Percentiles rank a stretch among this genome's conserved stretches.
phyloP scores from a whole-genome alignment of 805 yeast species.

The Maudiozyma bulderi region DNA sequence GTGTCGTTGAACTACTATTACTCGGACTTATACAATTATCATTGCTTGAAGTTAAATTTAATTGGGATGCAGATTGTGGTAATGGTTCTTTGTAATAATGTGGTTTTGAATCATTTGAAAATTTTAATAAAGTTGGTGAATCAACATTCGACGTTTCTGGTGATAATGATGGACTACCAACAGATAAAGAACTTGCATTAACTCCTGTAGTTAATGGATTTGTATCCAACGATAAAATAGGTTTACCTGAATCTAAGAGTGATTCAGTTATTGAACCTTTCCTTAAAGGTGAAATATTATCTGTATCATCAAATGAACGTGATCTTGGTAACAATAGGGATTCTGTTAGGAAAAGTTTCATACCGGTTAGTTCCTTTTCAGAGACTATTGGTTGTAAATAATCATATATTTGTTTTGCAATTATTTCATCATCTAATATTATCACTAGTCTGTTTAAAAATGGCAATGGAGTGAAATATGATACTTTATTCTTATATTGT shows the following conservation, averaged over 20 bases:
- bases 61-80: conserved; percentile 11
- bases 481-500: conserved; percentile 11
- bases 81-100: conserved; percentile 26
- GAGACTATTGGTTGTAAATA: conserved; percentile 11
- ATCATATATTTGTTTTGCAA: conserved; percentile 18
- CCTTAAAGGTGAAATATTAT: neutral
- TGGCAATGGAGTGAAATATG: conserved; percentile 32
- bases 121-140: conserved; percentile 25
- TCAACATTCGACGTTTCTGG: conserved; percentile 19
- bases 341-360: conserved; percentile 28
- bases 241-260: conserved; percentile 7
- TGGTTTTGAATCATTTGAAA: conserved; percentile 16
- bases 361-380: neutral
- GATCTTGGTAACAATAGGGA: conserved; percentile 24
- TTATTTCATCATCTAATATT: conserved; percentile 23
- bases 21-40: neutral
- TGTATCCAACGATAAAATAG: conserved; percentile 23
- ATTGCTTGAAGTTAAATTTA: neutral
- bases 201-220: conserved; percentile 19
- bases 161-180: conserved; percentile 24
- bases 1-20: neutral
- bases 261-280: neutral
- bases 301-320: conserved; percentile 5
- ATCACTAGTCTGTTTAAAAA: conserved; percentile 37
- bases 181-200: conserved; percentile 8